Percentiles rank a stretch among this genome's conserved stretches.
These are phyloP conservation scores for Lentinula sp. DNA, from an alignment of 768 basidiomycete species.

Conservation along the genomic window DNA sequence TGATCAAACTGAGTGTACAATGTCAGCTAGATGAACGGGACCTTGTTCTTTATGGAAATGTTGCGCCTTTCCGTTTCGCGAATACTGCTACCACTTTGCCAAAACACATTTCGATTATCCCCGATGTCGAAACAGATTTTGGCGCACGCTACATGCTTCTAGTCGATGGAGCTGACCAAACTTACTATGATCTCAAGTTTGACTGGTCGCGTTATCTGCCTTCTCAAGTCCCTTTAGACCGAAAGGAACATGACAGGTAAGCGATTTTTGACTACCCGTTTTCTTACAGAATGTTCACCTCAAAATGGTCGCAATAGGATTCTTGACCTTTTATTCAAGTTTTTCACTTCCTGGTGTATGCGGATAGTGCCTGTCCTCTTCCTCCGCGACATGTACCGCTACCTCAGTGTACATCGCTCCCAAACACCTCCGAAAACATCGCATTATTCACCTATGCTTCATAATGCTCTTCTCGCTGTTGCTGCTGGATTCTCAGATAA, in stretches of 20 bases:
- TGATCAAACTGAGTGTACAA: not conserved
- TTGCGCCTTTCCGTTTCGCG: constrained; percentile 36
- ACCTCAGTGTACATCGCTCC: constrained; percentile 19
- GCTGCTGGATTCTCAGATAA: constrained; percentile 14
- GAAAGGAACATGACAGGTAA: constrained; percentile 24
- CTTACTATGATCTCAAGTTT: constrained; percentile 37
- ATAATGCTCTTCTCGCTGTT: constrained; percentile 37
- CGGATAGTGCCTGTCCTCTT: constrained; percentile 34
- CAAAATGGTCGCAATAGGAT: constrained; percentile 14
- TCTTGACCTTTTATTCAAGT: constrained; percentile 31
- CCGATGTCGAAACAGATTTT: constrained; percentile 29
- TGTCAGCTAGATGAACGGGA: constrained; percentile 33
- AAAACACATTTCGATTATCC: constrained; percentile 10
- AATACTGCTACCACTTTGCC: constrained; percentile 10
- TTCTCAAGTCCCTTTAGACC: constrained; percentile 30
- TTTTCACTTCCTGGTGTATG: constrained; percentile 31
- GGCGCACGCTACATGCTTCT: constrained; percentile 33
- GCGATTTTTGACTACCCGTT: not conserved
- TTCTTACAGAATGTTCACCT: not conserved
- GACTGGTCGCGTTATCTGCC: constrained; percentile 48
- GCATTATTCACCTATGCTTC: constrained; percentile 48
- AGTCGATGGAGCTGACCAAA: constrained; percentile 31
- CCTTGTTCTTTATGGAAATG: constrained; percentile 33
- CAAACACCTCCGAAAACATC: constrained; percentile 21
- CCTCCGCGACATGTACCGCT: constrained; percentile 34